Percentiles rank a stretch among this genome's conserved stretches.
Conservation (phyloP, 2,329 filamentous ascomycete genomes). For the Huntiella moniliformis region DNA sequence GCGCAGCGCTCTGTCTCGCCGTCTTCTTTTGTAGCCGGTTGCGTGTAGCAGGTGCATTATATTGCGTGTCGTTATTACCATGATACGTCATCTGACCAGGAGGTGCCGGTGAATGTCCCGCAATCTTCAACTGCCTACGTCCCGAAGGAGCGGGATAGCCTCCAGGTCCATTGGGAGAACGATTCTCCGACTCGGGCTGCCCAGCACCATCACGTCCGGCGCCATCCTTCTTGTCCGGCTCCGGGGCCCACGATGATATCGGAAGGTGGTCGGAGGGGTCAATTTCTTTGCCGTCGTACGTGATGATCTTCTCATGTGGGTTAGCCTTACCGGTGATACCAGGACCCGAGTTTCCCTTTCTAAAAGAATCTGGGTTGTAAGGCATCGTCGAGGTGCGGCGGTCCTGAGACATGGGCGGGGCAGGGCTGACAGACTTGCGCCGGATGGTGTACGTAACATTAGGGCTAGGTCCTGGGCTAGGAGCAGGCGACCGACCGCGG, state of each 20-base stretch:
- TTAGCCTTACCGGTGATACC: conserved; percentile 5
- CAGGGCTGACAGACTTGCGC: conserved; percentile 59
- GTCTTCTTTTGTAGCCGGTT: conserved; percentile 48
- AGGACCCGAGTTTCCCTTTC: conserved; percentile 19
- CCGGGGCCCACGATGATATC: conserved; percentile 58
- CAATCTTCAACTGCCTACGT: conserved; percentile 32
- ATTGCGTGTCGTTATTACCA: conserved; percentile 16
- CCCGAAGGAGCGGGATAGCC: conserved; percentile 8
- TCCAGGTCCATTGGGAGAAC: conserved; percentile 27
- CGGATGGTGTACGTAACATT: conserved; percentile 34
- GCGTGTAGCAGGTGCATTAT: conserved; percentile 19
- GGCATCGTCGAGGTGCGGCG: conserved; percentile 43
- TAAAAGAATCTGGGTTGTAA: conserved; percentile 60
- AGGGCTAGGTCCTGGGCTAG: conserved; percentile 18
- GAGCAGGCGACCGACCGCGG: conserved; percentile 6
- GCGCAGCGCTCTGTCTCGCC: conserved; percentile 26
- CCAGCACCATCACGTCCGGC: conserved; percentile 17
- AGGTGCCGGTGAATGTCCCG: conserved; percentile 26
- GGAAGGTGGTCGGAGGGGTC: conserved; percentile 69
- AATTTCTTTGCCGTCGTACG: conserved; percentile 55
- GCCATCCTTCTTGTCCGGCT: conserved; percentile 35
- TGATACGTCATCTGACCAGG: conserved; percentile 15
- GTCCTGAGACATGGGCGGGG: conserved; percentile 31
- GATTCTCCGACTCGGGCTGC: conserved; percentile 26
- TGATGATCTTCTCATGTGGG: conserved; percentile 49